Base-by-base conservation (phyloP, 192 early-diverging fungal genomes). In the Backusella australiensis region DNA sequence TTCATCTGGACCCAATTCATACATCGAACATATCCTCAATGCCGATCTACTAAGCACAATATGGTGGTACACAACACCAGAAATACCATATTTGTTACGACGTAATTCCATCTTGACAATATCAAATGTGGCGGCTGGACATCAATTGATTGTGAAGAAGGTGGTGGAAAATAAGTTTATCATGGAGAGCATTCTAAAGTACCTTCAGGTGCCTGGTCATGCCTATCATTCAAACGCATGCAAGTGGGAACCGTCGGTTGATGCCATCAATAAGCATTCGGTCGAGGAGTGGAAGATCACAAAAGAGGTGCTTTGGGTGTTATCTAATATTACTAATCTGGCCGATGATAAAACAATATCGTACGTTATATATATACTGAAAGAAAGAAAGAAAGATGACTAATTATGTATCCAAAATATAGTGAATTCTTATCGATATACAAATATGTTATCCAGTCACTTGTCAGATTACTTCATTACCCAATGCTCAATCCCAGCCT, bases 41-140 rank as follows among this genome's bases (percentile, higher is more conserved):
- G 78, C 49, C 19, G 46, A 63, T n/a, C 73, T 73, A 34, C n/a
- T 79, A 12, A 46, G 32, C 3, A 59, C 34, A 35, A 19, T 79
- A 39, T 74, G 44, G 26, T 69, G 52, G 35, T 71, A 49, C 23
- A 71, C 29, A 44, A 49, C 44, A 15, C 70, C 70, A 21, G 44
- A 71, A 12, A 71, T 23, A 71, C 70, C 35, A 15, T 41, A 44
- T 32, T 17, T 32, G 15, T 39, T 75, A 66, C 73, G 78, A 32
- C 73, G 78, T 15, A 73, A 79, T 42, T 73, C 78, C 2, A 66
- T 79, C 29, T 67, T 79, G 14, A 79, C 78, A 11, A 75, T 79
- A 68, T 65, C 78, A 9, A 79, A 79, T 69, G 49, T 79, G 34
- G 73, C 73, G 34, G 78, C 78, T 1, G 78, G 78, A 38, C 67